phyloP scores from a whole-genome alignment of 768 basidiomycete species.

The Exidia glandulosa region DNA sequence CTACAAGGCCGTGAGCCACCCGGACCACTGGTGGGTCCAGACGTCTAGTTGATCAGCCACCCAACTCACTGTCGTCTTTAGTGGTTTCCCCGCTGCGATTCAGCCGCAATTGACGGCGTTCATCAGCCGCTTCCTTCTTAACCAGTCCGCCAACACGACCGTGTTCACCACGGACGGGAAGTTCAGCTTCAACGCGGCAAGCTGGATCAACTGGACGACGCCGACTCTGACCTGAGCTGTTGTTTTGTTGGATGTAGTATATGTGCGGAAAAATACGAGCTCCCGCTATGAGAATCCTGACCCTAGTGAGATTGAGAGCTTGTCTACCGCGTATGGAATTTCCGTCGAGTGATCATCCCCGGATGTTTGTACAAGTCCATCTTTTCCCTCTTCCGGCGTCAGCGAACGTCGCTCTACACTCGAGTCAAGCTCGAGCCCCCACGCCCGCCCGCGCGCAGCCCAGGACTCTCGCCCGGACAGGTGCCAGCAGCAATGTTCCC shows the following conservation, averaged over 20 bases:
- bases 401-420: too few species aligned
- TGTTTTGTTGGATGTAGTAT: too few species aligned
- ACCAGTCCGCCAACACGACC: conserved; percentile 35
- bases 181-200: conserved; percentile 24
- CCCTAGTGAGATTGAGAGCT: too few species aligned
- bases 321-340: too few species aligned
- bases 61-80: too few species aligned
- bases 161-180: conserved; percentile 16
- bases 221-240: conserved; percentile 31
- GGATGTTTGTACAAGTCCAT: too few species aligned
- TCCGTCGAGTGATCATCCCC: too few species aligned
- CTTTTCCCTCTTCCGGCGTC: too few species aligned
- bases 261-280: too few species aligned
- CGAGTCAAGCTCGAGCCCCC: not conserved
- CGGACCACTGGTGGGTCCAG: too few species aligned
- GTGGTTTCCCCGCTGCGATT: conserved; percentile 38
- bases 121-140: conserved; percentile 43
- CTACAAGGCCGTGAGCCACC: conserved; percentile 42
- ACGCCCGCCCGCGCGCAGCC: not conserved
- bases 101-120: conserved; percentile 39
- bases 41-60: too few species aligned
- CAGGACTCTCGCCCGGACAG: not conserved
- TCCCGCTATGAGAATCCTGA: too few species aligned
- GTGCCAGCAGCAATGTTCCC: not conserved
- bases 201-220: conserved; percentile 41